phyloP scores from a whole-genome alignment of 139 green algal species.

The Picochlorum costavermella region DNA sequence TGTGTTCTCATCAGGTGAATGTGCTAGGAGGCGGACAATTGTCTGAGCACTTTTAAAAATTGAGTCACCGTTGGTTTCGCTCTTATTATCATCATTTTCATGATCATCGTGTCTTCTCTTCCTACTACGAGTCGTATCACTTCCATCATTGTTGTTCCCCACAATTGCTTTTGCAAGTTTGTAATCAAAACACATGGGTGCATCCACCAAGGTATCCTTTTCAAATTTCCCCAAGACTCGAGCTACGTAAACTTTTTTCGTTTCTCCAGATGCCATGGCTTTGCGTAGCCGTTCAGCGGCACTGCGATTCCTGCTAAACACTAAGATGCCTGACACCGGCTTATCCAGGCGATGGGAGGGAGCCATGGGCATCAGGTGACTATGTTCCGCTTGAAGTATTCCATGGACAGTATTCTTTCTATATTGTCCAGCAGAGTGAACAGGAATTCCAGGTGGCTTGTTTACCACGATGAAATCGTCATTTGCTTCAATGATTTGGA shows the following conservation, averaged over 20 bases:
- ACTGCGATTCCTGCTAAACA: slow-evolving; percentile 55
- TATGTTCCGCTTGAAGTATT: slow-evolving; percentile 47
- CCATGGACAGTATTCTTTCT: slow-evolving; percentile 86
- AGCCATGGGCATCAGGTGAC: slow-evolving; percentile 55
- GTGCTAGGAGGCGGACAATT: slow-evolving; percentile 37
- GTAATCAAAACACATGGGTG: not conserved
- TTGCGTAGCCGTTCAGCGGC: slow-evolving; percentile 48
- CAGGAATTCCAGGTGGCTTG: slow-evolving; percentile 76
- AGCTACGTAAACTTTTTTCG: slow-evolving; percentile 80
- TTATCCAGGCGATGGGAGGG: slow-evolving; percentile 77
- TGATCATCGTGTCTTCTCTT: not conserved
- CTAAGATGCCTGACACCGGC: slow-evolving; percentile 76
- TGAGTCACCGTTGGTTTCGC: not conserved
- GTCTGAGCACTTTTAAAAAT: slow-evolving; percentile 24
- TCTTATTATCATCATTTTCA: not conserved
- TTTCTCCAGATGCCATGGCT: slow-evolving; percentile 30
- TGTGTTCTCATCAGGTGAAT: slow-evolving; percentile 45
- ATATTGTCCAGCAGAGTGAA: slow-evolving; percentile 86
- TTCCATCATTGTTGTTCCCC: no score
- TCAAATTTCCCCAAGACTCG: slow-evolving; percentile 66
- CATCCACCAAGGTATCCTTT: not conserved
- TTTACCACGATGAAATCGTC: slow-evolving; percentile 56
- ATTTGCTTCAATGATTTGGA: slow-evolving; percentile 41
- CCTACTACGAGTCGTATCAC: no score
- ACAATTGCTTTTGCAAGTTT: not conserved